Conservation (phyloP, 2,329 filamentous ascomycete species). For the Apiospora sp. region DNA sequence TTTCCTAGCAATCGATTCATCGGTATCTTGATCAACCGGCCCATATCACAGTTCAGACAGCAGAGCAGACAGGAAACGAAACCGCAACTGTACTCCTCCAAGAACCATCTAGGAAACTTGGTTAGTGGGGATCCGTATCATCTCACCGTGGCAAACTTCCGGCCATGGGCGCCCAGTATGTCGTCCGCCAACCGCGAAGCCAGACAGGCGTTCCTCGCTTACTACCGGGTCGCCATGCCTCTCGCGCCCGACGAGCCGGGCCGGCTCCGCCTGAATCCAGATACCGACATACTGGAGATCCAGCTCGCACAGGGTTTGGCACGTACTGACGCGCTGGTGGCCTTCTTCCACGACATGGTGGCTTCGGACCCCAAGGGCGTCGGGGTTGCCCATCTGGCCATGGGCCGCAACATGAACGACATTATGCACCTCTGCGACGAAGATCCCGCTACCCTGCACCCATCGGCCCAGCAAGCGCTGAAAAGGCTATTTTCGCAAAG, state of each 20-base stretch:
- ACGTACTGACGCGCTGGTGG: neutral
- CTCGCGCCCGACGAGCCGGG: neutral
- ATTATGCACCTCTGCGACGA: neutral
- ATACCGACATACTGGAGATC: neutral
- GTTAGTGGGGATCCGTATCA: neutral
- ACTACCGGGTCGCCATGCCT: neutral
- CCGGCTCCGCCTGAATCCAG: neutral
- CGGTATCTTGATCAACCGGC: neutral
- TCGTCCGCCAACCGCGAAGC: neutral
- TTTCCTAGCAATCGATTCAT: neutral
- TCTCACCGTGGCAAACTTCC: neutral
- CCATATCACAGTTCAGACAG: neutral
- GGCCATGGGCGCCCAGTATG: neutral
- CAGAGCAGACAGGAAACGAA: neutral
- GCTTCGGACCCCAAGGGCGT: neutral
- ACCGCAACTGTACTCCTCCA: neutral
- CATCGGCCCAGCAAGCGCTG: neutral
- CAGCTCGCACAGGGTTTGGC: neutral
- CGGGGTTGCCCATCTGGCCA: neutral
- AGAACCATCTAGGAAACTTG: neutral
- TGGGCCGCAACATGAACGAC: conserved; percentile 3
- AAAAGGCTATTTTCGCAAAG: neutral
- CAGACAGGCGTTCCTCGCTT: neutral
- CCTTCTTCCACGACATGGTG: neutral
- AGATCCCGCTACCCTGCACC: neutral